These are phyloP conservation scores for Camillea tinctor DNA, from an alignment of 2,329 filamentous ascomycete species.

Conservation along the genomic window DNA sequence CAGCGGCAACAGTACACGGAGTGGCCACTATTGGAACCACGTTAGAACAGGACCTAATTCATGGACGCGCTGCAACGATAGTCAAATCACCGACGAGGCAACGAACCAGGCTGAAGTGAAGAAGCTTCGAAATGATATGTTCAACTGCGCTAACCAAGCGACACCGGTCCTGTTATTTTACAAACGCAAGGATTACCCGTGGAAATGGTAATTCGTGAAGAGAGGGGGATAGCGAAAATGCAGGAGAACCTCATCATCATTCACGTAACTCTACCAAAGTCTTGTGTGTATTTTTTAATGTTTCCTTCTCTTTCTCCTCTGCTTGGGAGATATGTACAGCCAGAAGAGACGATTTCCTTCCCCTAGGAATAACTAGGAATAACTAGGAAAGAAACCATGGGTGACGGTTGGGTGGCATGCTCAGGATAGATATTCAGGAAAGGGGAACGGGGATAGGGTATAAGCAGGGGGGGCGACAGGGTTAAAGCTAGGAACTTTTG, in stretches of 20 bases:
- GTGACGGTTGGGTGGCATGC: neutral
- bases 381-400: neutral
- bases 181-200: conserved; percentile 20
- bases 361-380: no score
- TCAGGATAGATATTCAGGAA: neutral
- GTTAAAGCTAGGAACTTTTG: no score
- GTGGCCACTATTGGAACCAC: conserved; percentile 78
- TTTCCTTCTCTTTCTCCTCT: no score
- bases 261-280: no score
- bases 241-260: no score
- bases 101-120: conserved; percentile 1
- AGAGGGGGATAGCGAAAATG: no score
- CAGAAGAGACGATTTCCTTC: no score
- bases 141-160: neutral
- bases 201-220: conserved; percentile 1
- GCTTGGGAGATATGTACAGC: no score
- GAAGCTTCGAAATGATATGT: neutral
- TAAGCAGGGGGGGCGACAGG: no score
- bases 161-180: conserved; percentile 23
- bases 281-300: no score
- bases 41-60: conserved; percentile 54
- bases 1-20: conserved; percentile 62
- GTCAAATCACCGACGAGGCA: neutral
- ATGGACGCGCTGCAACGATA: conserved; percentile 53
- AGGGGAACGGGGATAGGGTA: no score